Percentiles rank a stretch among this genome's conserved stretches.
Conservation (phyloP, 164 flowering plant genomes). For the Nymphaea colorata region DNA sequence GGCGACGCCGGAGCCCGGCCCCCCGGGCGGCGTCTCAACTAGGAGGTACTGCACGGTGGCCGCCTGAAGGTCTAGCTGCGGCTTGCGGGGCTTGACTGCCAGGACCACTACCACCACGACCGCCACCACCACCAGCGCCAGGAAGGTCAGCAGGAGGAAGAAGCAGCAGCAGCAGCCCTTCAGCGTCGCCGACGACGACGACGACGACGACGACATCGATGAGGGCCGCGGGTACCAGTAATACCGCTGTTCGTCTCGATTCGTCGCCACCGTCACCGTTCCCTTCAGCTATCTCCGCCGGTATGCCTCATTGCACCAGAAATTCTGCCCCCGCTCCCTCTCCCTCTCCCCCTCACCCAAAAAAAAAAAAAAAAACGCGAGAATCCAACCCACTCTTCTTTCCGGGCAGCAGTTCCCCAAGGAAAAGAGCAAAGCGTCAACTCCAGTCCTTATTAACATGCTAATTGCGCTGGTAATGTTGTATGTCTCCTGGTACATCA, state of each 20-base stretch:
- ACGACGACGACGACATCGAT: slow-evolving; percentile 8
- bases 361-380: too few relatives aligned
- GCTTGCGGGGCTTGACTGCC: slow-evolving; percentile 87
- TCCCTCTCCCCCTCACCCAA: neutral
- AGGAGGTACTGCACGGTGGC: slow-evolving; percentile 86
- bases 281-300: neutral
- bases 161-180: slow-evolving; percentile 97
- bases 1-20: slow-evolving; percentile 29
- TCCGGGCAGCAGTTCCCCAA: neutral
- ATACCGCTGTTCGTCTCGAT: neutral
- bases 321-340: neutral
- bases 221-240: neutral
- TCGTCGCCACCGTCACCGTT: neutral
- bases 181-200: slow-evolving; percentile 55
- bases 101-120: slow-evolving; percentile 59
- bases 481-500: too few relatives aligned
- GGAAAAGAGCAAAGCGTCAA: neutral
- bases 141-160: slow-evolving; percentile 76
- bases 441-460: too few relatives aligned
- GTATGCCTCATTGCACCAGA: too few relatives aligned
- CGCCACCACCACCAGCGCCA: slow-evolving; percentile 60
- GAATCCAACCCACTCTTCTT: neutral
- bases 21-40: slow-evolving; percentile 25
- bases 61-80: slow-evolving; percentile 82
- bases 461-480: too few relatives aligned